These are phyloP conservation scores for Leptosphaerulina australis DNA, from an alignment of 2,329 filamentous ascomycete genomes.

Conservation along the genomic window DNA sequence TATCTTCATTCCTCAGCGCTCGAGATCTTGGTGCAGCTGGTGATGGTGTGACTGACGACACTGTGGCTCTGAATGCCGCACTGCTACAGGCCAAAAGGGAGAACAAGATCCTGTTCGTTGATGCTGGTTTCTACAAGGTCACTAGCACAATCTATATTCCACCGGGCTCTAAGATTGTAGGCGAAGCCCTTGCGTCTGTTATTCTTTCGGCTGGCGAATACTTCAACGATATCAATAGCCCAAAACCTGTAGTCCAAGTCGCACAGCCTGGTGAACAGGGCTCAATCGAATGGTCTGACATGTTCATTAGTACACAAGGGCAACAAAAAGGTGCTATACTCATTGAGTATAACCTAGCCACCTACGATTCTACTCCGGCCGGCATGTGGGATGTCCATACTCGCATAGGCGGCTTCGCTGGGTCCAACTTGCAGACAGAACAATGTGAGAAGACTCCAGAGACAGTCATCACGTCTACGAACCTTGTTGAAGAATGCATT, in stretches of 20 bases:
- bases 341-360: constrained; percentile 73
- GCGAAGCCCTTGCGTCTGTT: constrained; percentile 82
- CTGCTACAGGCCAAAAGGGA: constrained; percentile 67
- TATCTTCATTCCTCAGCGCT: constrained; percentile 65
- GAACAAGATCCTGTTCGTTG: constrained; percentile 61
- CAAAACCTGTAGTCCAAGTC: constrained; percentile 70
- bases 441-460: constrained; percentile 78
- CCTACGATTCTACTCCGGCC: constrained; percentile 61
- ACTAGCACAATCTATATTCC: constrained; percentile 61
- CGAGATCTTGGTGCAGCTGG: constrained; percentile 67
- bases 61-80: constrained; percentile 74
- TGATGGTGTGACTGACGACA: constrained; percentile 85
- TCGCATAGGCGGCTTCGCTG: constrained; percentile 79
- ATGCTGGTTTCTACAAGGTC: constrained; percentile 63
- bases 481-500: constrained; percentile 68
- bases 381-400: constrained; percentile 89
- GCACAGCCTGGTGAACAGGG: constrained; percentile 68
- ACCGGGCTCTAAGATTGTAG: constrained; percentile 78
- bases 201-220: constrained; percentile 74
- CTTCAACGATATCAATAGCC: constrained; percentile 57
- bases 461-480: constrained; percentile 56
- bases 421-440: constrained; percentile 76
- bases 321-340: constrained; percentile 70
- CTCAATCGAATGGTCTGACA: constrained; percentile 72
- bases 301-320: constrained; percentile 72